These are phyloP conservation scores for Neophaeococcomyces mojaviensis DNA, from an alignment of 2,329 filamentous ascomycete species.

Conservation along the genomic window DNA sequence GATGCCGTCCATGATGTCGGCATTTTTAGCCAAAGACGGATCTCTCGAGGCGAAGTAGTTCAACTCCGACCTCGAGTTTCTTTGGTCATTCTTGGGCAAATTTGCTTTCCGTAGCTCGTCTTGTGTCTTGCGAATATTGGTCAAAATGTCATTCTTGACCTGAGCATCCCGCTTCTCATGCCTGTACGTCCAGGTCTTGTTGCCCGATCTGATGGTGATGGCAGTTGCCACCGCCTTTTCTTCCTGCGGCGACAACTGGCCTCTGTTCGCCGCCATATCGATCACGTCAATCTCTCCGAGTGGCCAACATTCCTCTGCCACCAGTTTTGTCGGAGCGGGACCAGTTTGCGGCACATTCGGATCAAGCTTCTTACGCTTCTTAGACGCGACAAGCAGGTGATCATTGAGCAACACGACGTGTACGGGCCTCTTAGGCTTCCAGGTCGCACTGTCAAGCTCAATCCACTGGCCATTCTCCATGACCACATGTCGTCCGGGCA, in stretches of 20 bases:
- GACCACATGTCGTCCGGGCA: slow-evolving; percentile 85
- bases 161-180: slow-evolving; percentile 72
- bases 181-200: slow-evolving; percentile 89
- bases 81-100: slow-evolving; percentile 48
- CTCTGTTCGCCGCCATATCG: slow-evolving; percentile 59
- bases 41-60: slow-evolving; percentile 79
- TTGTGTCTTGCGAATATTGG: slow-evolving; percentile 85
- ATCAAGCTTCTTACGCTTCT: slow-evolving; percentile 85
- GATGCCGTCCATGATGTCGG: slow-evolving; percentile 68
- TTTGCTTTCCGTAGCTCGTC: slow-evolving; percentile 84
- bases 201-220: slow-evolving; percentile 81
- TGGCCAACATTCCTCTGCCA: slow-evolving; percentile 91
- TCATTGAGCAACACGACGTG: slow-evolving; percentile 92
- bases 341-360: slow-evolving; percentile 43
- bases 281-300: slow-evolving; percentile 87
- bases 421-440: slow-evolving; percentile 83
- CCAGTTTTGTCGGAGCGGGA: slow-evolving; percentile 59
- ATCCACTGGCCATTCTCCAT: slow-evolving; percentile 92
- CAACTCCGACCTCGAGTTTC: slow-evolving; percentile 46
- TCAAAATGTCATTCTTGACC: slow-evolving; percentile 73
- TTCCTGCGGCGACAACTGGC: slow-evolving; percentile 35
- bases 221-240: slow-evolving; percentile 67
- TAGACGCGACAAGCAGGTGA: slow-evolving; percentile 80
- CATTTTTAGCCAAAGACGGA: slow-evolving; percentile 67
- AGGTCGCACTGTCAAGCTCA: slow-evolving; percentile 93